Evolutionary conservation across 225 moss, liverwort and hornwort genomes (phyloP), one percentile per base, ranked within the genome.

Genomic region (Rhytidiadelphus loreus): DNA sequence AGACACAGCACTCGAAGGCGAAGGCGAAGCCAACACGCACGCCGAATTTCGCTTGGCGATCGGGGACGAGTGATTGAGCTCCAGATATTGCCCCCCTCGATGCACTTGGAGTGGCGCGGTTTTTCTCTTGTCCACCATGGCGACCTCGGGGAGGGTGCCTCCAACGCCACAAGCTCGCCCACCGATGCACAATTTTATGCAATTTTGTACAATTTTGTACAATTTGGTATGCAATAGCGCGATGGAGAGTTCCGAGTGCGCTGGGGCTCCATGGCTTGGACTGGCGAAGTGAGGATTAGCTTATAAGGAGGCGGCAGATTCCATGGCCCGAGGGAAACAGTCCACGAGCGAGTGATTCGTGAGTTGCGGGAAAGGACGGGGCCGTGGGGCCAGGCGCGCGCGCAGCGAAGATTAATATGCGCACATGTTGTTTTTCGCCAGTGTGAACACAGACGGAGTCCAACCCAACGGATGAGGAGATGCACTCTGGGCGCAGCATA

Each of bases 71-170:
- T 33, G 88, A 4, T 85, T 90, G 81, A 89, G 66, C 33, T 89
- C 35, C 77, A 92, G 62, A 29, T 83, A 89, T 13, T 32, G 70
- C 11, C 88, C 89, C 7, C 88, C 83, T 70, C 91, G 90, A n/a
- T 68, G 86, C 43, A 4, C 80, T 46, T 61, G 50, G 8, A 93
- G 69, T 32, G 88, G 24, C 41, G 87, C 19, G 59, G 46, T 33
- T 60, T 30, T 77, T 58, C 62, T 24, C 81, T 90, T 88, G 11
- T 90, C 93, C 86, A 89, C 92, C 92, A 93, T 91, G 15, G 88
- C 91, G 81, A 88, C 37, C 80, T 56, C 50, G 13, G 20, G 13
- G 9, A 63, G 23, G 7, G 15, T 48, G 25, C 20, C 52, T 21
- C n/a, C 26, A 35, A 10, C 32, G 8, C 65, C 61, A 37, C 37